Percentiles rank a stretch among this genome's conserved stretches.
Conservation (phyloP, 2,329 filamentous ascomycete species). For the Mycosphaerelloides madeirae region DNA sequence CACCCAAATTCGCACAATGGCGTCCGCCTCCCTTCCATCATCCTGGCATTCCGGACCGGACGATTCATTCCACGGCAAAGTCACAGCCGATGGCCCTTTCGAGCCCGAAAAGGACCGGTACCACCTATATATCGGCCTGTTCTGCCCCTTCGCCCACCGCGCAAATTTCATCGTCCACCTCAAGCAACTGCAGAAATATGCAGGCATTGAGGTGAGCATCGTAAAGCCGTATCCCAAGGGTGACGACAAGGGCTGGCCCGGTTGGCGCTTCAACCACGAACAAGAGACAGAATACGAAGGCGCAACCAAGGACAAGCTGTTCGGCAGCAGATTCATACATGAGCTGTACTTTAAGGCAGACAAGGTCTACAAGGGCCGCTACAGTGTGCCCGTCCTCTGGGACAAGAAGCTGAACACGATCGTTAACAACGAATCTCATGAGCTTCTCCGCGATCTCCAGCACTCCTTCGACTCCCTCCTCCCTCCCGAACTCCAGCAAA, state of each 20-base stretch:
- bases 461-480: conserved; percentile 51
- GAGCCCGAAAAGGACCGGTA: conserved; percentile 50
- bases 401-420: conserved; percentile 53
- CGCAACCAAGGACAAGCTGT: conserved; percentile 58
- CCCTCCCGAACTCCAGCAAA: conserved; percentile 35
- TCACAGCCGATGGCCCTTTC: conserved; percentile 45
- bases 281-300: conserved; percentile 46
- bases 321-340: conserved; percentile 53
- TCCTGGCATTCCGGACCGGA: conserved; percentile 32
- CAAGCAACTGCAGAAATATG: conserved; percentile 51
- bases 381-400: conserved; percentile 59
- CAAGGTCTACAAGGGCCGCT: conserved; percentile 56
- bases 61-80: conserved; percentile 51
- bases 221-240: conserved; percentile 65
- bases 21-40: conserved; percentile 13
- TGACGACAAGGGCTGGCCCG: conserved; percentile 58
- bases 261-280: conserved; percentile 52
- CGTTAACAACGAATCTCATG: conserved; percentile 59
- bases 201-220: conserved; percentile 50
- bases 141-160: conserved; percentile 62
- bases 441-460: conserved; percentile 56
- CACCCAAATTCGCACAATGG: conserved; percentile 1
- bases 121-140: conserved; percentile 56
- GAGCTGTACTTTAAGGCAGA: conserved; percentile 61
- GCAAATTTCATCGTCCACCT: conserved; percentile 55